phyloP scores from a whole-genome alignment of 2,329 filamentous ascomycete genomes.

The Phyllosticta ampelicida region DNA sequence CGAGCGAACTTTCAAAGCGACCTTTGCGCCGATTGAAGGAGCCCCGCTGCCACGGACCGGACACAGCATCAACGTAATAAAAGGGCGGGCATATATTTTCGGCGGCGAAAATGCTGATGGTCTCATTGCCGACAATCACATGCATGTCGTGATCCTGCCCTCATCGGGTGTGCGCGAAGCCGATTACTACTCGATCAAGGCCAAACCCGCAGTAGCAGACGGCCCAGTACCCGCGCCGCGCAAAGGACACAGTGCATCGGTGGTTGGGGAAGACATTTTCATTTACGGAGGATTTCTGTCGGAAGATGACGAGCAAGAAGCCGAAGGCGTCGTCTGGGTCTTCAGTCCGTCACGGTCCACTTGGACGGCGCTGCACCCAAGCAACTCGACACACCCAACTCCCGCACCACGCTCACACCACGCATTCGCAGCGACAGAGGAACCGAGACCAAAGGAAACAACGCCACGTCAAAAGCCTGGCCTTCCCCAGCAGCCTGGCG shows the following conservation, averaged over 20 bases:
- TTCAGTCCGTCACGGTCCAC: conserved; percentile 31
- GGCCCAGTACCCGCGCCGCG: conserved; percentile 28
- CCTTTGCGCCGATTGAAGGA: conserved; percentile 37
- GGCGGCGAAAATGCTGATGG: conserved; percentile 35
- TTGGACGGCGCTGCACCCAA: conserved; percentile 30
- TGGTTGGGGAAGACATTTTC: conserved; percentile 35
- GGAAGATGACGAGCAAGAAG: conserved; percentile 24
- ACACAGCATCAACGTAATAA: conserved; percentile 44
- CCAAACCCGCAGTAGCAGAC: conserved; percentile 25
- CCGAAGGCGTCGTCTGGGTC: conserved; percentile 34
- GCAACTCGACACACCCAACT: conserved; percentile 12
- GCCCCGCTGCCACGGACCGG: conserved; percentile 36
- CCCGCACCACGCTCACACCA: conserved; percentile 26
- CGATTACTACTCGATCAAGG: conserved; percentile 29
- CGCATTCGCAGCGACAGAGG: conserved; percentile 28
- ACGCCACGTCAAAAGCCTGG: conserved; percentile 1
- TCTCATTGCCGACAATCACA: conserved; percentile 38
- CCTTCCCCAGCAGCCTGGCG: conserved; percentile 29
- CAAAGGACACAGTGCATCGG: conserved; percentile 32
- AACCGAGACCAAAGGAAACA: conserved; percentile 26
- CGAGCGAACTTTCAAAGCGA: conserved; percentile 39
- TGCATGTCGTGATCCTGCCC: conserved; percentile 44
- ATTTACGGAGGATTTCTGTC: conserved; percentile 31
- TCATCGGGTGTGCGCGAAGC: conserved; percentile 32
- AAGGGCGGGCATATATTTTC: conserved; percentile 46